These are phyloP conservation scores for Geotrichum fermentans DNA, from an alignment of 1,139 yeast genomes.

Conservation along the genomic window DNA sequence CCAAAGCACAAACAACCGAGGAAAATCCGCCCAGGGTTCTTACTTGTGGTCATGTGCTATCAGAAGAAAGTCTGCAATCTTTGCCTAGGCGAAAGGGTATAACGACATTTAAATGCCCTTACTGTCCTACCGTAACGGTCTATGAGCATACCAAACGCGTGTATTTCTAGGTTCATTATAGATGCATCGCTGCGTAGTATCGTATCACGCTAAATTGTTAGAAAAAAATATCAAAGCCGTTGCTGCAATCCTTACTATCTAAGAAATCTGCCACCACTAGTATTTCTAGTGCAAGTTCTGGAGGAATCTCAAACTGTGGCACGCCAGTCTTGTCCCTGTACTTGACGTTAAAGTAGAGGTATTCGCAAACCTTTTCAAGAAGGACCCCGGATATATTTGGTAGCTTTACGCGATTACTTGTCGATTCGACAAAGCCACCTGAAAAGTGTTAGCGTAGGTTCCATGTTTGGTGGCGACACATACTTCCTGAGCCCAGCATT, in stretches of 20 bases:
- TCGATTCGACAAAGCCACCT: conserved; percentile 47
- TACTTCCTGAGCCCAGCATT: conserved; percentile 49
- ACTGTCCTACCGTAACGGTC: conserved; percentile 49
- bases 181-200: neutral
- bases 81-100: conserved; percentile 35
- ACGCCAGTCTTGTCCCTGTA: conserved; percentile 60
- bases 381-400: conserved; percentile 67
- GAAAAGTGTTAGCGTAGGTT: conserved; percentile 2
- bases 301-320: conserved; percentile 86
- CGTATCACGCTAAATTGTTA: neutral
- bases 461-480: conserved; percentile 2
- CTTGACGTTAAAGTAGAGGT: conserved; percentile 69
- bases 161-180: conserved; percentile 23
- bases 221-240: no score
- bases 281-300: conserved; percentile 87
- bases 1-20: conserved; percentile 69
- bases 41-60: conserved; percentile 60
- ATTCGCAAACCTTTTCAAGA: conserved; percentile 78
- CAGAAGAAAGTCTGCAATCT: conserved; percentile 46
- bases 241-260: conserved; percentile 53
- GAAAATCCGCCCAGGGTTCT: conserved; percentile 57
- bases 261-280: conserved; percentile 88
- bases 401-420: conserved; percentile 46
- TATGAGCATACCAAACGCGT: conserved; percentile 30
- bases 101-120: conserved; percentile 57